Base-by-base conservation (phyloP, 345 rosid species). In the Lepidium sativum region DNA sequence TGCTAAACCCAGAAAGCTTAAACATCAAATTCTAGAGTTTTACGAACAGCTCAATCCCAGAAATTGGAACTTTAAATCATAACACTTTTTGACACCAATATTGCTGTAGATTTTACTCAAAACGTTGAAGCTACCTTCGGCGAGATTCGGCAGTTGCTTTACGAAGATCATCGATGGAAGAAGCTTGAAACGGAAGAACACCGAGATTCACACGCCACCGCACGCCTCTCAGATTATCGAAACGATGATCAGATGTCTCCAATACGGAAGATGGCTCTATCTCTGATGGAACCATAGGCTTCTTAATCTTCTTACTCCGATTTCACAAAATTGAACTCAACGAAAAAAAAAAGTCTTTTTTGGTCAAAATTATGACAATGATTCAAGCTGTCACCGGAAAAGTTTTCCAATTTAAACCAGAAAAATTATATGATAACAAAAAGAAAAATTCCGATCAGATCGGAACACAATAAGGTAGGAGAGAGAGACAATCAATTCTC, bases 161-260 rank as follows among this genome's bases (percentile, higher is more conserved):
- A 1, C 97, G 97, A 67, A 94, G 86, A 72, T 88, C 84, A 74
- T 86, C 95, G 43, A 86, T 41, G 1, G 92, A 77, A 70, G 90
- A 80, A 63, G 84, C 67, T 2, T 78, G 78, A 33, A 72, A 57
- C 10, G 92, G 91, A 62, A 94, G 70, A 77, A 90, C 82, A 60
- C 91, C 89, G 29, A 90, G 97, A 84, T 84, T 77, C 57, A 90
- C 69, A 27, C 99, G 96, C 99, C 99, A 94, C 54, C 71, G 85
- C 1, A 90, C 86, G 35, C 97, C 83, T 77, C 97, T 83, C 0
- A 90, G 82, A 57, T 80, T 80, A 21, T 52, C 71, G 67, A 80
- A 75, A 54, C 67, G 77, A 55, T 14, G 32, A 57, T 32, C 78
- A 31, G 76, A 71, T 39, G 43, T 70, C 23, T 47, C 50, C 31